Base-by-base conservation (phyloP, 768 basidiomycete genomes). In the Boletus bicolor region DNA sequence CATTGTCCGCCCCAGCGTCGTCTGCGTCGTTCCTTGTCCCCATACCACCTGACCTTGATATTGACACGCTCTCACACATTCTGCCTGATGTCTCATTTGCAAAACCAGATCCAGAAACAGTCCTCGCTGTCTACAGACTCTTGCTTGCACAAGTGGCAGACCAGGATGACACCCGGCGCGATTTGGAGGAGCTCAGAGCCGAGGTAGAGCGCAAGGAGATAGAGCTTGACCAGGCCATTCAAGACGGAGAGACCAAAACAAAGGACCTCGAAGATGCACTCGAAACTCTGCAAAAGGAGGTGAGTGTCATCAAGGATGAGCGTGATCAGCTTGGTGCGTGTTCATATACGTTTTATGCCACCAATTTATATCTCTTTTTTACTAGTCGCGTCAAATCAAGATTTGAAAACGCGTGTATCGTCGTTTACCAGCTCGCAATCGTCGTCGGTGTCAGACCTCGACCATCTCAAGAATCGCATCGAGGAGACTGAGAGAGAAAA, bases 401-500 rank as follows among this genome's bases (percentile, higher is more conserved):
- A 72, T 19, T 66, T 89, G 24, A 77, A 85, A 69, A 67, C 77
- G 32, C 80, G 87, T 64, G 64, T 93, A 56, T 66, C 81, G 6
- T 68, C 79, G 0, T 72, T 91, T 6, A 79, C 81, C 11, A 81
- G 64, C 37, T 82, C 86, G 0, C 82, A 87, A 43, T 77, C 82
- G 11, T 77, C 83, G 0, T 86, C 89, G 3, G 83, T 84, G 4
- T 73, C 77, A 1, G 87, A 87, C 66, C 68, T 83, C 8, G 84
- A 84, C 36, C 68, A 73, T 7, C 67, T 91, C 37, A 83, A 79
- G 60, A 79, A 73, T 53, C 82, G 83, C 38, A 73, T 88, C 5
- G 85, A 91, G 21, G 89, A 91, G 57, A 80, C 81, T 1, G 92
- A 97, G 59, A 80, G 89, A 51, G 95, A 97, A 77, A 97, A 97